phyloP scores from a whole-genome alignment of 2,329 filamentous ascomycete genomes.

The Diaporthe sp. region DNA sequence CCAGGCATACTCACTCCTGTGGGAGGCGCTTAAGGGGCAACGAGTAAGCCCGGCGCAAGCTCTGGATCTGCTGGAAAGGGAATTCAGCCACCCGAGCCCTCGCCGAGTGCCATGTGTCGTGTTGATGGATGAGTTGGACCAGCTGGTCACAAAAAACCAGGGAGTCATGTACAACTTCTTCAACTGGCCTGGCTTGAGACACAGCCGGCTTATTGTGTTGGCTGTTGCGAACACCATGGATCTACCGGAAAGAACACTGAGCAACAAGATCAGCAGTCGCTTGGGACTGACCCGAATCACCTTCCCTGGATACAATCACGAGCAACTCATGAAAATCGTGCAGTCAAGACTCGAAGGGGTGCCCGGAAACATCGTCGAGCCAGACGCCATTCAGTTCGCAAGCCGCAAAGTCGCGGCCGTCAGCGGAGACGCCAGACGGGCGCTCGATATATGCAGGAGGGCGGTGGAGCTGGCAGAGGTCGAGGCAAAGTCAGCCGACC shows the following conservation, averaged over 20 bases:
- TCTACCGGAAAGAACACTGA: slow-evolving; percentile 91
- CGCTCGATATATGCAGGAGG: slow-evolving; percentile 92
- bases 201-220: slow-evolving; percentile 93
- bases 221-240: slow-evolving; percentile 99
- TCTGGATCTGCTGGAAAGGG: slow-evolving; percentile 87
- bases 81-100: slow-evolving; percentile 92
- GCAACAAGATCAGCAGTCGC: slow-evolving; percentile 97
- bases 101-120: slow-evolving; percentile 95
- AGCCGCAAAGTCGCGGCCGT: slow-evolving; percentile 97
- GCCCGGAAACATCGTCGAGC: slow-evolving; percentile 87
- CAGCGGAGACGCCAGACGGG: slow-evolving; percentile 90
- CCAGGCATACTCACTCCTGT: slow-evolving; percentile 93
- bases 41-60: slow-evolving; percentile 93
- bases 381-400: slow-evolving; percentile 95
- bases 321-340: slow-evolving; percentile 97
- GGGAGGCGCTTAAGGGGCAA: slow-evolving; percentile 95
- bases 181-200: slow-evolving; percentile 94
- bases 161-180: slow-evolving; percentile 99
- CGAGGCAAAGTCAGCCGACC: slow-evolving; percentile 58
- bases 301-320: slow-evolving; percentile 96
- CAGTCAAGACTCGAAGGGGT: slow-evolving; percentile 92
- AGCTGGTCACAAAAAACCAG: slow-evolving; percentile 97
- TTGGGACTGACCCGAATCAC: slow-evolving; percentile 91
- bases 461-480: slow-evolving; percentile 95
- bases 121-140: slow-evolving; percentile 97